Evolutionary conservation across 495 filamentous ascomycete genomes (phyloP).

Genomic region (Aspergillus egyptiacus): DNA sequence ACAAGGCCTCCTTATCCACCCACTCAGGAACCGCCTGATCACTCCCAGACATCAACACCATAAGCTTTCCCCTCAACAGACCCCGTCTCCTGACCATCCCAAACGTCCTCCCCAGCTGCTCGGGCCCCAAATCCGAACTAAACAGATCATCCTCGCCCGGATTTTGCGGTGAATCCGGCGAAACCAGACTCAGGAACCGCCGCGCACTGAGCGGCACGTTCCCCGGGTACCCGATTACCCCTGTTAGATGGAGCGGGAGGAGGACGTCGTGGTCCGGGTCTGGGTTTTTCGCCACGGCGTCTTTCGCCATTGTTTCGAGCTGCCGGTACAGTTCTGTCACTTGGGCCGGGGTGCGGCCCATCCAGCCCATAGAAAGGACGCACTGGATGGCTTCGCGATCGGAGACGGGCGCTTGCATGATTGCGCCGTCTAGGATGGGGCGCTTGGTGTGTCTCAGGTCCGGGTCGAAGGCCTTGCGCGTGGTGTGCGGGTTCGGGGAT

Average conservation of each 20-base stretch:
- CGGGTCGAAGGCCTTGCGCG: slow-evolving; percentile 28
- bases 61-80: slow-evolving; percentile 43
- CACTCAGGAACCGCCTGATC: slow-evolving; percentile 64
- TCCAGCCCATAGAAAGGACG: slow-evolving; percentile 29
- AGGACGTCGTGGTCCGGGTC: slow-evolving; percentile 24
- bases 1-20: slow-evolving; percentile 57
- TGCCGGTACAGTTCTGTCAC: slow-evolving; percentile 28
- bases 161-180: slow-evolving; percentile 40
- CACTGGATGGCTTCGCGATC: slow-evolving; percentile 65
- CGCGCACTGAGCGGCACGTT: slow-evolving; percentile 53
- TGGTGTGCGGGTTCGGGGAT: slow-evolving; percentile 29
- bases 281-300: slow-evolving; percentile 10
- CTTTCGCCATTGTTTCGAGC: slow-evolving; percentile 24
- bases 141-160: slow-evolving; percentile 82
- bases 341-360: slow-evolving; percentile 23
- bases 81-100: slow-evolving; percentile 48
- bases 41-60: slow-evolving; percentile 55
- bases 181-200: slow-evolving; percentile 61
- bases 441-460: slow-evolving; percentile 25
- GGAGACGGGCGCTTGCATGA: slow-evolving; percentile 74
- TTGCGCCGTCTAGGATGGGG: slow-evolving; percentile 61
- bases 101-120: slow-evolving; percentile 53
- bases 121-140: slow-evolving; percentile 63
- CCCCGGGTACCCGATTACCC: slow-evolving; percentile 30
- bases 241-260: slow-evolving; percentile 32